Evolutionary conservation across 116 monocot species (phyloP), one percentile per base, ranked within the genome.

Genomic region (Phalaenopsis hybrid): DNA sequence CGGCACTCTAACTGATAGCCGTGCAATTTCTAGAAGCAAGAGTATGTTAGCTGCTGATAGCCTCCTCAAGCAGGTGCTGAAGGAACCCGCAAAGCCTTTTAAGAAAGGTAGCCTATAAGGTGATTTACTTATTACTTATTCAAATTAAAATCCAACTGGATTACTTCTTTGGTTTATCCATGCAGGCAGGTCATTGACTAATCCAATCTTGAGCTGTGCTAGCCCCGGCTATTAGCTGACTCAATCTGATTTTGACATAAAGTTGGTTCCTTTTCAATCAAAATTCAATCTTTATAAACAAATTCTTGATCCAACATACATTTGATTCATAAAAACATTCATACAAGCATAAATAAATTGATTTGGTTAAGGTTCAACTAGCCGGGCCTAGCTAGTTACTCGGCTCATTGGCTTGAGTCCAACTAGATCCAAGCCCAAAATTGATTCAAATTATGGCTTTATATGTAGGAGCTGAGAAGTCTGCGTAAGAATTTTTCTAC

Each of bases 81-180:
- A 78, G 79, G 81, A 85, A 5, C 17, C 44, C 8, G 5, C 75
- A 46, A 75, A 37, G 81, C 59, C 65, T 57, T 76, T 49, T 52
- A 58, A 50, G 33, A 84, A 83, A 86, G 90, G 90, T 87, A 83
- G 44, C 48, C 6, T 16, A 37, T 77, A 50, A 33, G 15, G 49
- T 34, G 21, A 44, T 67, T 9, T 5, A 67, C 34, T 73, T 80
- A 23, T 50, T 44, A 4, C 28, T 23, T 33, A 2, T 17, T 51
- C 31, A 70, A 33, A 43, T 23, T 44, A 49, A 77, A 77, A 48
- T 16, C 75, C 28, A 80, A 37, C 46, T 72, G 15, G 48, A 25
- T 55, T 55, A 16, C 55, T 55, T 15, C 17, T 55, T 55, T 16
- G 55, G 55, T 55, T 55, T 16, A 55, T 17, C 55, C 15, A 55